Evolutionary conservation across 2,329 filamentous ascomycete genomes (phyloP).

Genomic region (Colletotrichum tamarilloi): DNA sequence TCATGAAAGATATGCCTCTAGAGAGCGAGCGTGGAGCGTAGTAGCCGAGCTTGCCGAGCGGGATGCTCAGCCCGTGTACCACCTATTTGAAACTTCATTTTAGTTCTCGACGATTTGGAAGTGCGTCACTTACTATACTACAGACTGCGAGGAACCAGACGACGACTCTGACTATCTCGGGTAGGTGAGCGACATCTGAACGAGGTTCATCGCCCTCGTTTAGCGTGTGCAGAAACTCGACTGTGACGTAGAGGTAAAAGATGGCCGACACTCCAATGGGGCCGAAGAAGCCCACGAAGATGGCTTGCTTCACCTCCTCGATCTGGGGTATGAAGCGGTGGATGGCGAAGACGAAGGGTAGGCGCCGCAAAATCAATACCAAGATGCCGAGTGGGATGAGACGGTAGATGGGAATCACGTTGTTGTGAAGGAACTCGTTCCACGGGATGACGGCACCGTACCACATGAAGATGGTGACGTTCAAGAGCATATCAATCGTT

Average conservation of each 20-base stretch:
- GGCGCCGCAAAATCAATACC: constrained; percentile 80
- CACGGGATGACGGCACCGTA: constrained; percentile 89
- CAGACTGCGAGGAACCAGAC: constrained; percentile 90
- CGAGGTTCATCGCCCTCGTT: constrained; percentile 70
- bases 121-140: constrained; percentile 74
- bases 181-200: constrained; percentile 72
- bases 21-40: constrained; percentile 72
- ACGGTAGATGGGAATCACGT: constrained; percentile 78
- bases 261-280: constrained; percentile 91
- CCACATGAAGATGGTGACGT: constrained; percentile 90
- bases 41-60: constrained; percentile 74
- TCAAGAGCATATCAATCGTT: constrained; percentile 94
- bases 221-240: constrained; percentile 76
- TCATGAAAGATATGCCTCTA: constrained; percentile 42
- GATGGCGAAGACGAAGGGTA: constrained; percentile 80
- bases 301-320: constrained; percentile 76
- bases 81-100: constrained; percentile 56
- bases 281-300: constrained; percentile 93
- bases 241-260: constrained; percentile 86
- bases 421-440: constrained; percentile 73
- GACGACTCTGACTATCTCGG: constrained; percentile 75
- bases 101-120: constrained; percentile 3
- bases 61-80: constrained; percentile 85
- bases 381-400: constrained; percentile 79
- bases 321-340: constrained; percentile 85